These are phyloP conservation scores for Beauveria pseudobassiana DNA, from an alignment of 2,329 filamentous ascomycete species.

Conservation along the genomic window DNA sequence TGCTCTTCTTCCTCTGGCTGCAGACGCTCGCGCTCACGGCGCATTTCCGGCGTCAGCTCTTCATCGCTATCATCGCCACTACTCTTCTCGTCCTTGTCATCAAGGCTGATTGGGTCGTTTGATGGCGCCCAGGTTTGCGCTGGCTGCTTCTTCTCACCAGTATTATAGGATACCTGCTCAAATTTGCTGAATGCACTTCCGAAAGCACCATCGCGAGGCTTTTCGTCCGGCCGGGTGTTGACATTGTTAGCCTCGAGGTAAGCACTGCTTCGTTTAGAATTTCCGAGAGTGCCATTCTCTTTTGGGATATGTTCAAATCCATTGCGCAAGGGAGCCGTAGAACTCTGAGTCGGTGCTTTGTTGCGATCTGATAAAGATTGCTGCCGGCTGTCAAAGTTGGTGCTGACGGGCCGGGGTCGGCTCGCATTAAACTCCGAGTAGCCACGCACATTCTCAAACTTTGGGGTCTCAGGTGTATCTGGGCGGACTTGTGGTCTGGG, in stretches of 20 bases:
- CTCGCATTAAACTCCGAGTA: conserved; percentile 21
- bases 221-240: conserved; percentile 17
- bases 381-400: conserved; percentile 56
- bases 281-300: neutral
- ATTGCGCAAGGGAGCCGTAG: neutral
- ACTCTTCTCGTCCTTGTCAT: conserved; percentile 45
- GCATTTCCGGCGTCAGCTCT: conserved; percentile 76
- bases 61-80: conserved; percentile 61
- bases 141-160: conserved; percentile 19
- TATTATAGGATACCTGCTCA: conserved; percentile 53
- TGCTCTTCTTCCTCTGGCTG: conserved; percentile 81
- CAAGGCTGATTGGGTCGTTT: conserved; percentile 26
- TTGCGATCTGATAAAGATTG: conserved; percentile 18
- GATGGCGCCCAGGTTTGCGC: neutral
- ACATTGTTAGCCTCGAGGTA: neutral
- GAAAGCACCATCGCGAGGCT: conserved; percentile 80
- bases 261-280: neutral
- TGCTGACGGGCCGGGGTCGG: conserved; percentile 69
- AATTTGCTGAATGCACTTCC: conserved; percentile 92
- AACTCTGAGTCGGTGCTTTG: conserved; percentile 60
- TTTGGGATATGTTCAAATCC: neutral
- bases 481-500: neutral
- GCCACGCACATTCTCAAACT: conserved; percentile 9
- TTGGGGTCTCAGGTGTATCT: conserved; percentile 2
- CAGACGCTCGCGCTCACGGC: conserved; percentile 78